Base-by-base conservation (phyloP, 176 grass and related monocot genomes). In the Juncus inflexus region DNA sequence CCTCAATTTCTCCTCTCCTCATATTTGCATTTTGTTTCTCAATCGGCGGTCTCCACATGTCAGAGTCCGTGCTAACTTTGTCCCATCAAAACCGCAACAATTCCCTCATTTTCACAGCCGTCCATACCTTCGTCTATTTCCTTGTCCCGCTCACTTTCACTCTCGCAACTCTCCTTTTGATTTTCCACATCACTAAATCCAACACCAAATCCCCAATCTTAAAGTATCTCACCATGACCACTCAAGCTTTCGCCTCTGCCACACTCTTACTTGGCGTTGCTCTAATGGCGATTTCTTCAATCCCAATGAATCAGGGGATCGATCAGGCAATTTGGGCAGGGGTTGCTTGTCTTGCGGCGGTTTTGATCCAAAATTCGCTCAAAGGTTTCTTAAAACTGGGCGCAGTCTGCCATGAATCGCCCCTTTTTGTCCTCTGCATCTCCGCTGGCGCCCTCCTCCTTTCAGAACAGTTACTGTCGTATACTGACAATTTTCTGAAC, bases 121-220 rank as follows among this genome's bases (percentile, higher is more conserved):
- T 69, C 14, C 12, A 56, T 3, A 14, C 12, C 10, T 69, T 37
- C 1, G 11, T 40, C 12, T 56, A 53, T 35, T 55, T 69, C 35
- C 12, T 69, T 7, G 2, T 15, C 53, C 66, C 66, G 9, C 13
- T 41, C 0, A 69, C 66, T 7, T 69, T 55, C 66, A 14, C 8
- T 52, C n/a, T 35, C 9, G 50, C 47, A 14, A 69, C 37, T 69
- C 35, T 55, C 13, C 66, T 55, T 55, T 69, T 69, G 50, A 12
- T 69, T 12, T 14, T 70, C n/a, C 50, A 12, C 41, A 50, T 70
- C 5, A 5, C 37, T 36, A 8, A 16, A 15, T n/a, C 43, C 43
- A 47, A 28, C 51, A 15, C 1, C 61, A 64, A 37, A 12, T 12
- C 41, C 37, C 54, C 54, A 57, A 40, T 66, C 13, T 37, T 13